phyloP scores from a whole-genome alignment of 169 alveolate genomes.

The Besnoitia besnoiti region DNA sequence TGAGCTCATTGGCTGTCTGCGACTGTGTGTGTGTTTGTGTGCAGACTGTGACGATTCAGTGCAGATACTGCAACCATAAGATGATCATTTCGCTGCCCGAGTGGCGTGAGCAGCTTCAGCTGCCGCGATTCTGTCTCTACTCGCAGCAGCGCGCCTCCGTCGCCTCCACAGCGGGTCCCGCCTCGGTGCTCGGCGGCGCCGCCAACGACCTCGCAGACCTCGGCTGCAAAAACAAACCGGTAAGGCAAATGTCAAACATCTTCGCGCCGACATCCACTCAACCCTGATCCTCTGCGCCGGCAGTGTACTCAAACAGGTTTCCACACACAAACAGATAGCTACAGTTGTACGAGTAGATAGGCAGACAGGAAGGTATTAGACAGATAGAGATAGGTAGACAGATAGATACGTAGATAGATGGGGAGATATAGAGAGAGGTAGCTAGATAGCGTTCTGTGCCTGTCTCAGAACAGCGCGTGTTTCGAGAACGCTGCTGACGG shows the following conservation, averaged over 20 bases:
- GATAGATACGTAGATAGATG: too few species aligned
- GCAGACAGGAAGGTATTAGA: too few species aligned
- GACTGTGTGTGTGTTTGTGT: not conserved
- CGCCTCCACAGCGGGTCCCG: constrained; percentile 2
- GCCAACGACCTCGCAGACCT: constrained; percentile 53
- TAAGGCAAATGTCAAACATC: not conserved
- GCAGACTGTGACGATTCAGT: constrained; percentile 64
- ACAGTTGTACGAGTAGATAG: not conserved
- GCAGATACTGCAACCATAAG: constrained; percentile 71
- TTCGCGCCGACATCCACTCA: too few species aligned
- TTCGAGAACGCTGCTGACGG: too few species aligned
- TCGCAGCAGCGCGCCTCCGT: constrained; percentile 42
- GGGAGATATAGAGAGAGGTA: too few species aligned
- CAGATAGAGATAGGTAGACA: not conserved
- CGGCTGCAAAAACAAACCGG: constrained; percentile 66
- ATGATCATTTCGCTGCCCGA: constrained; percentile 63
- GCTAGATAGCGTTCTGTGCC: too few species aligned
- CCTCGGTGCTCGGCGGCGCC: not conserved
- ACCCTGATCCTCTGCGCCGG: not conserved
- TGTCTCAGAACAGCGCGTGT: too few species aligned
- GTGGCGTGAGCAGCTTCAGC: constrained; percentile 68
- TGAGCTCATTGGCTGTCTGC: too few species aligned
- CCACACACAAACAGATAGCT: not conserved
- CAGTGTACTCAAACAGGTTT: too few species aligned
- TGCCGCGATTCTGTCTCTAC: constrained; percentile 66